Base-by-base conservation (phyloP, 805 yeast species). In the Candida ascalaphidarum region DNA sequence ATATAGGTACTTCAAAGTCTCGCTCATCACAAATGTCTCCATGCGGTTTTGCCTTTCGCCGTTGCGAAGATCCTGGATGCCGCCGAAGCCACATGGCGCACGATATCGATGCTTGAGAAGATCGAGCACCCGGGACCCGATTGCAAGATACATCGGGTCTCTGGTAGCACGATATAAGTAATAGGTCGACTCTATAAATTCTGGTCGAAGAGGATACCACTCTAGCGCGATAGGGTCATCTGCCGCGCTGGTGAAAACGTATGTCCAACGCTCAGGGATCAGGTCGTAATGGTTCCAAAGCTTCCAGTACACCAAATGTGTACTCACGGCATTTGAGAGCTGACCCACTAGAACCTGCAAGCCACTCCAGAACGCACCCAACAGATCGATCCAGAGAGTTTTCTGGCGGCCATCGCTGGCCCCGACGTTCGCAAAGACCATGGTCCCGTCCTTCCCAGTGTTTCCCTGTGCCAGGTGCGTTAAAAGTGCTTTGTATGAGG, bases 191-290 rank as follows among this genome's bases (percentile, higher is more conserved):
- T 88, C 97, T 23, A 84, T 68, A 40, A 86, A 84, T 48, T 88
- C 97, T 0, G 97, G 97, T 30, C 97, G 61, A 24, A 88, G 59
- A 2, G 96, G 95, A 44, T 84, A 88, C 96, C 96, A 88, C 46
- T 83, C 94, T 19, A 85, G 55, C 0, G 71, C 59, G 3, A 81
- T 53, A 1, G 71, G 58, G 19, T 4, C 23, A 16, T 20, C 22
- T 20, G 22, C 22, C 11, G 22, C n/a, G 12, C 11, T 17, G 7
- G 23, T 4, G n/a, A n/a, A n/a, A 11, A 10, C 7, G 22, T 9
- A 43, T 11, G 68, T 63, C 96, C 96, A 89, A 27, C 96, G 61
- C 51, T 88, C 97, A 0, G 97, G 97, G 8, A 88, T 72, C 31
- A 77, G 80, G 9, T 80, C 86, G 50, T 70, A 88, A 11, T 67